Evolutionary conservation across 306 rosid species (phyloP), one percentile per base, ranked within the genome.

Genomic region (Sesbania bispinosa): DNA sequence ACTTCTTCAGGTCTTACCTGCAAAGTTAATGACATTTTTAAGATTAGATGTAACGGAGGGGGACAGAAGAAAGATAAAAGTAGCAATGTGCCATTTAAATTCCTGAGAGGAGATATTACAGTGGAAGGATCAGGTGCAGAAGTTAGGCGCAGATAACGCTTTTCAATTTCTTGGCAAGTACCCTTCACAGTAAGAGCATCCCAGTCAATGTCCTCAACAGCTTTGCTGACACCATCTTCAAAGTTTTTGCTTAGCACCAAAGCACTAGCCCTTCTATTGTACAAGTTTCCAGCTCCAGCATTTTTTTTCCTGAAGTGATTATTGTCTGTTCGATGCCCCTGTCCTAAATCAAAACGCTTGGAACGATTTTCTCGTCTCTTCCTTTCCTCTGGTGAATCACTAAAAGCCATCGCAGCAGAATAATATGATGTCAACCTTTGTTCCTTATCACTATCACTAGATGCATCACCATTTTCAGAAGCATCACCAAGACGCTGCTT

Each of bases 1-100:
- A 95, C 90, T 71, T 91, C 97, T 82, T 95, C 99, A n/a, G 99
- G 99, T 86, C 99, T 88, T 72, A 95, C 99, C 99, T 95, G 88
- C 71, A 41, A n/a, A 55, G 62, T 76, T 36, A 18, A 77, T 3
- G 74, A 61, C 62, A 79, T 59, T 67, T 35, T 10, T 43, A 42
- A 65, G 39, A 59, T 57, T 55, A 48, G 6, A 19, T 32, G 48
- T 13, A 21, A 62, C 30, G 29, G 45, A 57, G 47, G 47, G 35
- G 11, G 45, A 18, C n/a, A 23, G 42, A 43, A 61, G 42, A 61
- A 13, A 69, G 60, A 65, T 46, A 71, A 30, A 72, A 48, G 38
- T 50, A 52, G 38, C n/a, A 67, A 47, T 35, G 64, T 4, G 33
- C 32, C 18, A 81, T 61, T 73, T 62, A 62, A 73, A 61, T 46